A percentile compares a stretch with the other conserved stretches of the same genome.
Evolutionary conservation across 306 rosid genomes (phyloP).

Genomic region (Pyrus communis): DNA sequence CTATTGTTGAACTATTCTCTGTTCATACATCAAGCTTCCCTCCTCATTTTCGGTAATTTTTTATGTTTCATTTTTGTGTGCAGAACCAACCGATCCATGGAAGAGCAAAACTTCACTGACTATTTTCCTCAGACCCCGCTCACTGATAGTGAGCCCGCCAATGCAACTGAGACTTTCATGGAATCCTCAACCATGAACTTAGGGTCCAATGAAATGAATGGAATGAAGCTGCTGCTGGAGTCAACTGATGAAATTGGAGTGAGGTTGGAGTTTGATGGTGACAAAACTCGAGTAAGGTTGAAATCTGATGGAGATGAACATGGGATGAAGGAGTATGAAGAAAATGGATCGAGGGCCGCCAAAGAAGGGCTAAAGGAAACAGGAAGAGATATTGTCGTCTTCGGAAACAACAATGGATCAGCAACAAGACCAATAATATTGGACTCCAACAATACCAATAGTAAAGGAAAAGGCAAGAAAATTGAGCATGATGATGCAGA

Average conservation of each 20-base stretch:
- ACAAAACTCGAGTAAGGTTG: too few relatives aligned
- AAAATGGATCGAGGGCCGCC: neutral
- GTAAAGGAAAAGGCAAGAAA: constrained; percentile 31
- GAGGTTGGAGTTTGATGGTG: too few relatives aligned
- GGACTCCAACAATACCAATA: neutral
- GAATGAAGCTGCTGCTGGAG: neutral
- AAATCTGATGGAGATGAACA: too few relatives aligned
- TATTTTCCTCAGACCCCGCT: neutral
- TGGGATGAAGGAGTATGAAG: too few relatives aligned
- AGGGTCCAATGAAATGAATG: neutral
- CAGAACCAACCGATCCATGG: neutral
- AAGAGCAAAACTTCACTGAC: neutral
- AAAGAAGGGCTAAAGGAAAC: neutral
- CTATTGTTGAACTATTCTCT: neutral
- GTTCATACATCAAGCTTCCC: neutral
- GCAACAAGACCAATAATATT: too few relatives aligned
- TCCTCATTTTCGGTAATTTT: neutral
- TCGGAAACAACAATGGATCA: too few relatives aligned
- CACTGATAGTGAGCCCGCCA: neutral
- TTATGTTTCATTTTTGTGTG: neutral
- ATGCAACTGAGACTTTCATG: neutral
- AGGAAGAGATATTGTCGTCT: neutral
- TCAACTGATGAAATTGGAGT: too few relatives aligned
- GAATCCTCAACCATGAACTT: neutral
- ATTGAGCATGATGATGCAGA: neutral